phyloP scores from a whole-genome alignment of 345 rosid species.

The Brassica napus region Da-Ae NC_063443.1:2089501-2090000 shows the following conservation, averaged over 20 bases:
- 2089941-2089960: too few species aligned
- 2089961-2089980: too few species aligned
- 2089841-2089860: too few species aligned
- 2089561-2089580: neutral
- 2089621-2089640: slow-evolving; percentile 22
- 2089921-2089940: too few species aligned
- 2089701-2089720: slow-evolving; percentile 33
- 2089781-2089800: neutral
- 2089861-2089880: too few species aligned
- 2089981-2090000: too few species aligned
- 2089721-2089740: slow-evolving; percentile 15
- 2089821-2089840: too few species aligned
- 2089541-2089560: slow-evolving; percentile 6
- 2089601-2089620: neutral
- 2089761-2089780: neutral
- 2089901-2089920: too few species aligned
- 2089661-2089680: slow-evolving; percentile 19
- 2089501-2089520: neutral
- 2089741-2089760: slow-evolving; percentile 8
- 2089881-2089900: too few species aligned
- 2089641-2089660: slow-evolving; percentile 20
- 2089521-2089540: neutral
- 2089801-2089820: too few species aligned
- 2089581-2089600: neutral
- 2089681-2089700: slow-evolving; percentile 19